A percentile compares a stretch with the other conserved stretches of the same genome.
Evolutionary conservation across 495 filamentous ascomycete genomes (phyloP).

Genomic region (Tricharina praecox): DNA sequence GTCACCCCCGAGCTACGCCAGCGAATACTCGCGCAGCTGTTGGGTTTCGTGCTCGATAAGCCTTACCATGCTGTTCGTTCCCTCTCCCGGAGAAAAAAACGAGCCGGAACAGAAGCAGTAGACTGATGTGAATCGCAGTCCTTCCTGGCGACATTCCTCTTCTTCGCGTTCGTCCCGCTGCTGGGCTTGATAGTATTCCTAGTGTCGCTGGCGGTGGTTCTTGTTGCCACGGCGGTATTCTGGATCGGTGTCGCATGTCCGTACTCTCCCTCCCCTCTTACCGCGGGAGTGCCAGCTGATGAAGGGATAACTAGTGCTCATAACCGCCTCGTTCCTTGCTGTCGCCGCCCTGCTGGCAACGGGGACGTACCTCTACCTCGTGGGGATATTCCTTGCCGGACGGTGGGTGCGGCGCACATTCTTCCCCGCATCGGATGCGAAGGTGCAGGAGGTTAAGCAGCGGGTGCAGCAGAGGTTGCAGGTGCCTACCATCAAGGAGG

Average conservation of each 20-base stretch:
- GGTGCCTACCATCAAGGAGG: not conserved
- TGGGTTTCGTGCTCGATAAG: not conserved
- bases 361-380: not conserved
- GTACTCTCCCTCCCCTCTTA: not conserved
- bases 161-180: constrained; percentile 1
- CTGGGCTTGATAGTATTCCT: constrained; percentile 3
- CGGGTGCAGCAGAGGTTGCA: not conserved
- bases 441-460: constrained; percentile 12
- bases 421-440: constrained; percentile 9
- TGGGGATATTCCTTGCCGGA: not conserved
- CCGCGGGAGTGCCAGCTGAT: not conserved
- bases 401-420: constrained; percentile 1
- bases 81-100: not conserved
- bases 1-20: not conserved
- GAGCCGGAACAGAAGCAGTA: too few species aligned
- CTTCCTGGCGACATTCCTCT: not conserved
- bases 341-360: not conserved
- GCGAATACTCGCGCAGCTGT: not conserved
- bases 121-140: too few species aligned
- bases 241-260: constrained; percentile 3
- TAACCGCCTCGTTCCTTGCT: not conserved
- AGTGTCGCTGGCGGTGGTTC: not conserved
- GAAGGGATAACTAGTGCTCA: constrained; percentile 1
- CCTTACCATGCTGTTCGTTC: not conserved
- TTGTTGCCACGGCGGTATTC: constrained; percentile 2